Evolutionary conservation across 805 yeast genomes (phyloP).

Genomic region (Saturnispora hagleri): DNA sequence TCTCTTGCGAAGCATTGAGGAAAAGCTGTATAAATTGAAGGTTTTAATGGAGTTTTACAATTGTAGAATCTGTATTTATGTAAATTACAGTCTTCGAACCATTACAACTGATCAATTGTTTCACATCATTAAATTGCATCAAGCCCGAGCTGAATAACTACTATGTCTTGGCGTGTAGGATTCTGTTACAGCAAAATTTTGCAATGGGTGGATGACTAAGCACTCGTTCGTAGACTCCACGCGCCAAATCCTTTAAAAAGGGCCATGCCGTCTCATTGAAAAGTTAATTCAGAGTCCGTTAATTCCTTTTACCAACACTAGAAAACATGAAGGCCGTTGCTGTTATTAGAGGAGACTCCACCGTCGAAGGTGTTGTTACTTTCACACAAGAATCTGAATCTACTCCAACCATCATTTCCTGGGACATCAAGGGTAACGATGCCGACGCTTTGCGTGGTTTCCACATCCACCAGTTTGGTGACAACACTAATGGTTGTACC

Average conservation of each 20-base stretch:
- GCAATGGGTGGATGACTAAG: not conserved
- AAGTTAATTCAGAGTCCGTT: not conserved
- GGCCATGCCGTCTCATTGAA: not conserved
- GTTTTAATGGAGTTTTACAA: no score
- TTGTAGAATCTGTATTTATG: no score
- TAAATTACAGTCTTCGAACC: no score
- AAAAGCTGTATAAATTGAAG: no score
- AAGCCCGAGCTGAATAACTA: no score
- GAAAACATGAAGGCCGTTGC: conserved; percentile 51
- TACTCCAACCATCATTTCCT: conserved; percentile 77
- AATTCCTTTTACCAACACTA: not conserved
- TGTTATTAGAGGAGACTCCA: conserved; percentile 90
- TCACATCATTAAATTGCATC: no score
- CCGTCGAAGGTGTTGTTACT: conserved; percentile 76
- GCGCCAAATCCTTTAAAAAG: not conserved
- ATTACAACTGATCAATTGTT: no score
- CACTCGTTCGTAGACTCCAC: not conserved
- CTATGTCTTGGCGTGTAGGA: not conserved
- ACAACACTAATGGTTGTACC: conserved; percentile 98
- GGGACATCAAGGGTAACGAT: conserved; percentile 85
- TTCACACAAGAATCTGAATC: conserved; percentile 77
- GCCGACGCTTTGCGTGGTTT: conserved; percentile 88
- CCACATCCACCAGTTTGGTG: conserved; percentile 98
- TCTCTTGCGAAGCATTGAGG: no score
- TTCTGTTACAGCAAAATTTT: not conserved